Evolutionary conservation across 768 basidiomycete species (phyloP).

Genomic region (Boletus reticulatus): DNA sequence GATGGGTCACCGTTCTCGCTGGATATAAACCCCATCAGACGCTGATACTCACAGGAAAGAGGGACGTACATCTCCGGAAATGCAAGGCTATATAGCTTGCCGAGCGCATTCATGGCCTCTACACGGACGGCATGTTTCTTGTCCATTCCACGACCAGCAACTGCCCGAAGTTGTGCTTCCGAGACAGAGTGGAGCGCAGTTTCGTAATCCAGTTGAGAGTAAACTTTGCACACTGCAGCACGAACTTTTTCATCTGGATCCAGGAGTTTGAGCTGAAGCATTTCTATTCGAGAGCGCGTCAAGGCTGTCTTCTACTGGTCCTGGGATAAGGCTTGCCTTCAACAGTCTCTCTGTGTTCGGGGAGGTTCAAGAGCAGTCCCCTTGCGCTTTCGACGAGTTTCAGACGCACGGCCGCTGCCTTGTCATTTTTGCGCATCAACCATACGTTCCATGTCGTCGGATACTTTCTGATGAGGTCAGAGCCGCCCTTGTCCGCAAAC

Average conservation of each 20-base stretch:
- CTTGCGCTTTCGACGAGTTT: constrained; percentile 73
- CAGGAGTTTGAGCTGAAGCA: constrained; percentile 59
- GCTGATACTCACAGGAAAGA: background rate
- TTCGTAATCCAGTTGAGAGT: constrained; percentile 87
- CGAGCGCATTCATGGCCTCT: constrained; percentile 77
- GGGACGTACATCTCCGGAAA: constrained; percentile 82
- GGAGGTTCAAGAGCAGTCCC: constrained; percentile 59
- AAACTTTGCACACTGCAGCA: constrained; percentile 77
- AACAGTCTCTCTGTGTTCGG: constrained; percentile 65
- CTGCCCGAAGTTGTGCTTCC: constrained; percentile 52
- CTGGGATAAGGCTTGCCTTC: constrained; percentile 54
- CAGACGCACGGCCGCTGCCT: constrained; percentile 63
- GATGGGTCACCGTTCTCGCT: constrained; percentile 79
- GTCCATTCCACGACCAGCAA: constrained; percentile 77
- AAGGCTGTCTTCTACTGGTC: background rate
- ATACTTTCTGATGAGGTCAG: constrained; percentile 76
- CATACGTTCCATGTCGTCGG: constrained; percentile 84
- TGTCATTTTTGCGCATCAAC: constrained; percentile 78
- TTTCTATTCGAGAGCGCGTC: constrained; percentile 38
- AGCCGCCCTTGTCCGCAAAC: constrained; percentile 75
- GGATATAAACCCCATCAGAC: background rate
- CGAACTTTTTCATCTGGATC: constrained; percentile 95
- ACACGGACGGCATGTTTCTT: constrained; percentile 73
- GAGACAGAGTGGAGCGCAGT: constrained; percentile 81
- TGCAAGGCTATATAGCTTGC: constrained; percentile 75